These are phyloP conservation scores for Stephania cephalantha DNA, from an alignment of 164 flowering plant species.

Conservation along the genomic window DNA sequence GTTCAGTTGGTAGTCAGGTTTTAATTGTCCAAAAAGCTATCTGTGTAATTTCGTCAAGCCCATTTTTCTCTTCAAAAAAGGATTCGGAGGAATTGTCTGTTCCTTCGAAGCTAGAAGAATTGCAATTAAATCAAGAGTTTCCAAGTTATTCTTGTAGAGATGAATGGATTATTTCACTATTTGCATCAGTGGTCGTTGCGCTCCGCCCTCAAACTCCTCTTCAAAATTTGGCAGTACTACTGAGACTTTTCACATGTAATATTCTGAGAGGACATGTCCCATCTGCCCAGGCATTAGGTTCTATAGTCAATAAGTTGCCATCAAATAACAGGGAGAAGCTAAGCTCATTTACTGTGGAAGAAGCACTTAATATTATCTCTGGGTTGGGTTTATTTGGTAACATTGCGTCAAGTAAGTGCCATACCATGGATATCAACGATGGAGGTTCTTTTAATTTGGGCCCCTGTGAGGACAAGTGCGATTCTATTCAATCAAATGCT, in stretches of 20 bases:
- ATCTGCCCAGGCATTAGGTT: constrained; percentile 92
- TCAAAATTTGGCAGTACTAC: constrained; percentile 36
- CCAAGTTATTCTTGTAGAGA: constrained; percentile 36
- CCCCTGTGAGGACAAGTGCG: constrained; percentile 12
- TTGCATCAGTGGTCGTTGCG: constrained; percentile 74
- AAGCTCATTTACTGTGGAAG: constrained; percentile 46
- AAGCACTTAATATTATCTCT: constrained; percentile 50
- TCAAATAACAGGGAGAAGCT: constrained; percentile 21
- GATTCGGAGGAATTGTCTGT: constrained; percentile 16
- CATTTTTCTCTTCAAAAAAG: constrained; percentile 19
- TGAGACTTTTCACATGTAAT: constrained; percentile 34
- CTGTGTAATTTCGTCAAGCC: constrained; percentile 35
- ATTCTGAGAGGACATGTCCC: constrained; percentile 54
- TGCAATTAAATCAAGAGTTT: constrained; percentile 14
- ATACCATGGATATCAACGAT: constrained; percentile 15
- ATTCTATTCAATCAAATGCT: constrained; percentile 37
- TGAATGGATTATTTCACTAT: constrained; percentile 56
- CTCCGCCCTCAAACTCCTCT: constrained; percentile 55
- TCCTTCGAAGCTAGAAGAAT: constrained; percentile 21
- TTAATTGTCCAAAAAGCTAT: constrained; percentile 53
- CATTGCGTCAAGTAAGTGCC: constrained; percentile 10
- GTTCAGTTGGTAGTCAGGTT: constrained; percentile 53
- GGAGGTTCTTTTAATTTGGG: constrained; percentile 19
- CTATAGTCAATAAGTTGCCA: constrained; percentile 70
- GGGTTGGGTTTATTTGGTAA: constrained; percentile 18